Percentiles rank a stretch among this genome's conserved stretches.
Evolutionary conservation across 768 basidiomycete species (phyloP).

Genomic region (Podaxis sp.): DNA sequence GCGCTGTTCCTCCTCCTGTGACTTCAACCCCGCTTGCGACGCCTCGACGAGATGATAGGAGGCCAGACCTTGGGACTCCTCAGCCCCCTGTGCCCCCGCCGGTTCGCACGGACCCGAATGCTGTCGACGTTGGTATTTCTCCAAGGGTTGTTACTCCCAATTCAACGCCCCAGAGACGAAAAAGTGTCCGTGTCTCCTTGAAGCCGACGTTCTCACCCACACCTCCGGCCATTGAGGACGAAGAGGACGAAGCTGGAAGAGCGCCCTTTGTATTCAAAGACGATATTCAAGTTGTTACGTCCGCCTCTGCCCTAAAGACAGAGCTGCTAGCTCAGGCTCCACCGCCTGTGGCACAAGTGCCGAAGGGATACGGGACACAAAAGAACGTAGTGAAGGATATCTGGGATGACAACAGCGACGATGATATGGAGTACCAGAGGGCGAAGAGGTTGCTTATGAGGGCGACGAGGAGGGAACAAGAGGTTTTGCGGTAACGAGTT

Average conservation of each 20-base stretch:
- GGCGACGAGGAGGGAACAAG: constrained; percentile 41
- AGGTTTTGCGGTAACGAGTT: constrained; percentile 8
- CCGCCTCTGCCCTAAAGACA: neutral
- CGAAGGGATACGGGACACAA: neutral
- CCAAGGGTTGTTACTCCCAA: neutral
- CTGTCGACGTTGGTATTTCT: neutral
- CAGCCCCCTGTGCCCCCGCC: neutral
- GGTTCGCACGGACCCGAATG: neutral
- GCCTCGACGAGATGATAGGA: constrained; percentile 11
- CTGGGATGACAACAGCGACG: constrained; percentile 79
- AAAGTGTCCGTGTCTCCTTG: constrained; percentile 79
- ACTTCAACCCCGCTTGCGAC: neutral
- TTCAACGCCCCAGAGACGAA: constrained; percentile 39
- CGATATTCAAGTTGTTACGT: neutral
- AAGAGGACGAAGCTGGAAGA: constrained; percentile 34
- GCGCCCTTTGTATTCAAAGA: constrained; percentile 22
- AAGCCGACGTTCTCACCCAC: constrained; percentile 75
- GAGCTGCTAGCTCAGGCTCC: neutral
- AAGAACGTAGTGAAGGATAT: constrained; percentile 17
- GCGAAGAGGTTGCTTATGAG: constrained; percentile 56
- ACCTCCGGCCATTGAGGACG: constrained; percentile 63
- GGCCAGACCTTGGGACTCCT: constrained; percentile 16
- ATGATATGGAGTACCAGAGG: constrained; percentile 64
- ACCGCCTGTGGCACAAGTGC: constrained; percentile 5
- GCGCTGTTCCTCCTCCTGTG: constrained; percentile 1